Percentiles rank a stretch among this genome's conserved stretches.
Conservation (phyloP, 345 rosid genomes). For the Odontarrhena argentea region DNA sequence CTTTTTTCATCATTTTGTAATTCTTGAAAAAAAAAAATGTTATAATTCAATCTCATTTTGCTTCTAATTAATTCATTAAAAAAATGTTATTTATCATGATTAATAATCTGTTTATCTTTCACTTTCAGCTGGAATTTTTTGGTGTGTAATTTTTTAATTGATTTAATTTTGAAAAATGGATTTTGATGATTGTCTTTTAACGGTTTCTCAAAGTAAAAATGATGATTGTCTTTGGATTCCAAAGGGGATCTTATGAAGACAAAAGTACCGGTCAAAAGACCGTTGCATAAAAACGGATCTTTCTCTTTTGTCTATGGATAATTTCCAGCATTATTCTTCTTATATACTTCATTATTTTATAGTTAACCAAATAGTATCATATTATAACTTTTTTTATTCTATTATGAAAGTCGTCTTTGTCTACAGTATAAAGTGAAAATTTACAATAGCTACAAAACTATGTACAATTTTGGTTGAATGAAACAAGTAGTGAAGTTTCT, state of each 20-base stretch:
- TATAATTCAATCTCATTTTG: slow-evolving; percentile 31
- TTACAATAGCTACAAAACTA: no score
- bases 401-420: not conserved
- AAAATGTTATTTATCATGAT: slow-evolving; percentile 3
- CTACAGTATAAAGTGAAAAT: not conserved
- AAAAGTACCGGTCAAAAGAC: slow-evolving; percentile 44
- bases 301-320: slow-evolving; percentile 15
- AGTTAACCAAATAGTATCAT: not conserved
- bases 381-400: no score
- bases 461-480: no score
- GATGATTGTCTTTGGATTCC: slow-evolving; percentile 46
- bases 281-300: slow-evolving; percentile 35
- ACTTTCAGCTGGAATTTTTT: not conserved
- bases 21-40: slow-evolving; percentile 26
- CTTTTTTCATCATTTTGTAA: slow-evolving; percentile 30
- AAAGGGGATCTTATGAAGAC: slow-evolving; percentile 42
- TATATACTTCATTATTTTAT: not conserved
- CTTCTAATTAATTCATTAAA: slow-evolving; percentile 1
- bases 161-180: not conserved
- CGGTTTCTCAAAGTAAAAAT: slow-evolving; percentile 28
- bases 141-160: not conserved
- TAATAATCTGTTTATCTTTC: slow-evolving; percentile 10
- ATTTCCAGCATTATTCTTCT: slow-evolving; percentile 8
- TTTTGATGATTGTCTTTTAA: slow-evolving; percentile 33
- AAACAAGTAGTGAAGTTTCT: no score